Conservation (phyloP, 1,139 yeast species). For the Blastobotrys aristatus region DNA sequence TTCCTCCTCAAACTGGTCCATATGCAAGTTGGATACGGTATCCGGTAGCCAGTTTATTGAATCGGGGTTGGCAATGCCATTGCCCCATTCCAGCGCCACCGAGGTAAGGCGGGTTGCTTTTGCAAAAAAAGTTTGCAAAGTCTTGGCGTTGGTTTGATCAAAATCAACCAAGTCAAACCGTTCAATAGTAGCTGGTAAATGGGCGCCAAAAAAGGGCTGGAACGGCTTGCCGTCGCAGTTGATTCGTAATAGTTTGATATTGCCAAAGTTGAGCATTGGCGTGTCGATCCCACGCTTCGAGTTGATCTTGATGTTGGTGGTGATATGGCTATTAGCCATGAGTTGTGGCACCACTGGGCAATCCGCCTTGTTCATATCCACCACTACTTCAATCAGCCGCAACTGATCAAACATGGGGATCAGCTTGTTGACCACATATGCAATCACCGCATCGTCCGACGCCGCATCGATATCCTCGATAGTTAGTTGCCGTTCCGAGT, state of each 20-base stretch:
- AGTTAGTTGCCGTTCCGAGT: neutral
- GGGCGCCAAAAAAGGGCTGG: slow-evolving; percentile 10
- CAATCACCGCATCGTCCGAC: neutral
- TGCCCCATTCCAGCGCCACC: slow-evolving; percentile 16
- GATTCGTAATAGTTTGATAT: slow-evolving; percentile 13
- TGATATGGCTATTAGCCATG: slow-evolving; percentile 7
- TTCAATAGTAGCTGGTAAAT: slow-evolving; percentile 14
- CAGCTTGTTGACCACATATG: slow-evolving; percentile 6
- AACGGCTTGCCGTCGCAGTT: slow-evolving; percentile 13
- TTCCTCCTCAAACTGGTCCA: slow-evolving; percentile 13
- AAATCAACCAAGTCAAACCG: slow-evolving; percentile 16
- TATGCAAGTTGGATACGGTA: slow-evolving; percentile 13
- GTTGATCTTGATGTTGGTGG: slow-evolving; percentile 9
- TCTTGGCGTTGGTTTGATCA: slow-evolving; percentile 11
- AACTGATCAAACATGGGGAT: slow-evolving; percentile 6
- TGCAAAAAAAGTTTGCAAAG: slow-evolving; percentile 11
- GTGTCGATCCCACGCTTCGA: neutral
- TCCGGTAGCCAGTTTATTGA: slow-evolving; percentile 16
- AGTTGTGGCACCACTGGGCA: slow-evolving; percentile 9
- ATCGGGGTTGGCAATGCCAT: slow-evolving; percentile 4
- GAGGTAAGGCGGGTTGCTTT: slow-evolving; percentile 10
- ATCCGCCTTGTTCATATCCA: slow-evolving; percentile 1
- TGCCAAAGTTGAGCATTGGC: slow-evolving; percentile 7
- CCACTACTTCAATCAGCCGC: slow-evolving; percentile 12
- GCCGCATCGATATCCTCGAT: neutral